These are phyloP conservation scores for Hemileccinum hortonii DNA, from an alignment of 1,284 basidiomycete species.

Conservation along the genomic window DNA sequence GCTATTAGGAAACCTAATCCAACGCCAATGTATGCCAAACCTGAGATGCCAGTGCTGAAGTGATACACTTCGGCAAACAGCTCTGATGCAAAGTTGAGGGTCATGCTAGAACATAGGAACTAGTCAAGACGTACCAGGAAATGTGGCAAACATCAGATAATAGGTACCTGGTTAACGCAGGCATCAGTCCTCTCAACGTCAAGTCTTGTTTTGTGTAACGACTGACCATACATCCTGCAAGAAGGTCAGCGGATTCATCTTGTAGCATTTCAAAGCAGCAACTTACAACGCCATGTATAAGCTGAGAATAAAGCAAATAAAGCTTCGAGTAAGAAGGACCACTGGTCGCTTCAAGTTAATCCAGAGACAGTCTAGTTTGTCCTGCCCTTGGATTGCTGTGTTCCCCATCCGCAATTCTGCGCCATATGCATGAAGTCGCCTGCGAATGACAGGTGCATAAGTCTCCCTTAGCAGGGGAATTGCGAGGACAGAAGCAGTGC, in stretches of 20 bases:
- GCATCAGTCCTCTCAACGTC: constrained; percentile 16
- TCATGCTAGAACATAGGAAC: constrained; percentile 2
- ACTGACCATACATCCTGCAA: constrained; percentile 35
- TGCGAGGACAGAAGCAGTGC: constrained; percentile 25
- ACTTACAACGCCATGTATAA: constrained; percentile 43
- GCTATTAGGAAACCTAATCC: constrained; percentile 57
- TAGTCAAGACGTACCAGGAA: constrained; percentile 22
- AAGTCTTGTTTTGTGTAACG: not conserved
- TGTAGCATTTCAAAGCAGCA: not conserved
- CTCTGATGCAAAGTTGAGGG: constrained; percentile 27
- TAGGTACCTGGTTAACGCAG: constrained; percentile 31
- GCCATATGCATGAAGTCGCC: constrained; percentile 11
- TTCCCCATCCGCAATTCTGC: constrained; percentile 22
- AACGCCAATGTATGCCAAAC: constrained; percentile 58
- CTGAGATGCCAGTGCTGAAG: constrained; percentile 51
- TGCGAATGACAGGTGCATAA: constrained; percentile 37
- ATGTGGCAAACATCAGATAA: constrained; percentile 72
- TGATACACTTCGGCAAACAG: constrained; percentile 51
- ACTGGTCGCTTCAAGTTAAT: constrained; percentile 37
- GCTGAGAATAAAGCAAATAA: constrained; percentile 44
- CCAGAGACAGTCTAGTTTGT: constrained; percentile 28
- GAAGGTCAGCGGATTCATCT: not conserved
- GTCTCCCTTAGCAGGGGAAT: constrained; percentile 39
- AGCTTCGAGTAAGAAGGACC: constrained; percentile 38
- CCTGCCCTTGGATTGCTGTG: not conserved